A percentile compares a stretch with the other conserved stretches of the same genome.
Evolutionary conservation across 2,329 filamentous ascomycete species (phyloP).

Genomic region (Scedosporium boydii): DNA sequence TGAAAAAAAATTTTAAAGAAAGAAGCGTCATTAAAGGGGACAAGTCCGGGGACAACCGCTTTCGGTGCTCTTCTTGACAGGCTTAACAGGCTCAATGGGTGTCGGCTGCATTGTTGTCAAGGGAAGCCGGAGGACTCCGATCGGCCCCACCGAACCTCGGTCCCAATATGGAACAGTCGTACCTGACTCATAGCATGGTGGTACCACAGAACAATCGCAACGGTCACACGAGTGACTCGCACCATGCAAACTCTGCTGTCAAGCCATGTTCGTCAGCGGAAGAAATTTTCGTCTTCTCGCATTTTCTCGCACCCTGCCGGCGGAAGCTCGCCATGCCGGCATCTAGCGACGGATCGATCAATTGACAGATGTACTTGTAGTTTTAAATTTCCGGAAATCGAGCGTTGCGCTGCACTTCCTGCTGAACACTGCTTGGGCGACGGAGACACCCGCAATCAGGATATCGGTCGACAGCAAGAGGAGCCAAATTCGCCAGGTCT

Average conservation of each 20-base stretch:
- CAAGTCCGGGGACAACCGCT: no score
- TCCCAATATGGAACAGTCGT: neutral
- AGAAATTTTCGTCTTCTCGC: neutral
- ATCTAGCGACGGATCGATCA: neutral
- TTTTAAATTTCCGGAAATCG: no score
- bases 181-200: neutral
- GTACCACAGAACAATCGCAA: neutral
- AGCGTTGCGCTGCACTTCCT: no score
- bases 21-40: no score
- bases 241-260: neutral
- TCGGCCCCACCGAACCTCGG: constrained; percentile 1
- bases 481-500: no score
- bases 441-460: no score
- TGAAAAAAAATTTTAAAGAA: neutral
- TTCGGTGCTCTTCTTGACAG: neutral
- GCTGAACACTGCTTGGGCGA: no score
- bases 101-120: neutral
- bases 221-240: neutral
- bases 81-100: neutral
- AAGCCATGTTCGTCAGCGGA: neutral
- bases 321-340: neutral
- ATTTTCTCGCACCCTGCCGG: neutral
- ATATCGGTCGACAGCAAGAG: no score
- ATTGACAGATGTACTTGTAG: no score
- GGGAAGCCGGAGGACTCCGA: neutral